Evolutionary conservation across 1,284 basidiomycete species (phyloP).

Genomic region (Fomitopsis betulina): DNA sequence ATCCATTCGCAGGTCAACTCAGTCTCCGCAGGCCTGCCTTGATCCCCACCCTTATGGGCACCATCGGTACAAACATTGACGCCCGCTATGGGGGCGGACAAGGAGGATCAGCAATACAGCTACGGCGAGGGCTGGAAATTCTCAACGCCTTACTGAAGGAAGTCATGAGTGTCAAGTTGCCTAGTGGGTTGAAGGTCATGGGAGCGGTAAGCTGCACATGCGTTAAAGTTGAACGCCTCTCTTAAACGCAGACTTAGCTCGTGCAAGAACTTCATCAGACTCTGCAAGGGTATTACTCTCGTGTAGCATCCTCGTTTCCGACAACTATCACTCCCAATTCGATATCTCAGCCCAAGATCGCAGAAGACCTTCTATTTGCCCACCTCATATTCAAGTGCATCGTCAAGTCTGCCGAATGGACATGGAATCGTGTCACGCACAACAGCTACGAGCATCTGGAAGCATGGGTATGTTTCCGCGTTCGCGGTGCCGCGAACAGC

Average conservation of each 20-base stretch:
- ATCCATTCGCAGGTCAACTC: not conserved
- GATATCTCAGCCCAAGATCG: constrained; percentile 34
- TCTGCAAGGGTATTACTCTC: constrained; percentile 57
- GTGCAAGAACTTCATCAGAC: constrained; percentile 45
- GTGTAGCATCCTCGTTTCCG: constrained; percentile 40
- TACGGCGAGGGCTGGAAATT: constrained; percentile 57
- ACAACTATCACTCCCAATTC: constrained; percentile 29
- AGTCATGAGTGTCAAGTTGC: constrained; percentile 62
- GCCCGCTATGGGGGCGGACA: constrained; percentile 38
- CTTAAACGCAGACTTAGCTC: constrained; percentile 38
- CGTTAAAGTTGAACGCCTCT: not conserved
- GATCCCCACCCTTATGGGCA: constrained; percentile 49
- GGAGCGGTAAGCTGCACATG: constrained; percentile 36
- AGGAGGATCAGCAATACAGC: constrained; percentile 45
- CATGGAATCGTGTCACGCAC: constrained; percentile 53
- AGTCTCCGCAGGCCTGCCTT: constrained; percentile 51
- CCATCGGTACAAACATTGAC: constrained; percentile 49
- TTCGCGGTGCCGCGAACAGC: not conserved
- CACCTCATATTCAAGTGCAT: constrained; percentile 72
- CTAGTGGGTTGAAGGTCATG: constrained; percentile 61
- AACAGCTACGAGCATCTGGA: constrained; percentile 40
- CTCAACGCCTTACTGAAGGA: constrained; percentile 67
- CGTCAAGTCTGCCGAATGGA: constrained; percentile 60
- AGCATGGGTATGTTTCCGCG: constrained; percentile 45
- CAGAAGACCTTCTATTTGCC: constrained; percentile 52